A percentile compares a stretch with the other conserved stretches of the same genome.
These are phyloP conservation scores for Lasiosphaeriaceae sp. DNA, from an alignment of 495 filamentous ascomycete genomes.

Conservation along the genomic window DNA sequence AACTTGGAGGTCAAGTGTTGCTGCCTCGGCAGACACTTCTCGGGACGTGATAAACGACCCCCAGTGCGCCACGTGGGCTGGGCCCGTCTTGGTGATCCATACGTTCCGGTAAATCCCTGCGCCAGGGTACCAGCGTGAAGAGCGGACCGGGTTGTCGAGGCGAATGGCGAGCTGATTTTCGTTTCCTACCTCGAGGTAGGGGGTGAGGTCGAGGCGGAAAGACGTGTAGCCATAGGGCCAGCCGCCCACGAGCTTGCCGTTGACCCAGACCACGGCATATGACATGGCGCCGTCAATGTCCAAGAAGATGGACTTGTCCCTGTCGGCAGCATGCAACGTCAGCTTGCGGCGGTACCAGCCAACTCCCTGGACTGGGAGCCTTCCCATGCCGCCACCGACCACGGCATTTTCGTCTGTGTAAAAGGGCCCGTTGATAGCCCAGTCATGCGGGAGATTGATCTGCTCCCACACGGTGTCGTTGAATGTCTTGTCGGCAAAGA, in stretches of 20 bases:
- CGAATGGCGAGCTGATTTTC: slow-evolving; percentile 25
- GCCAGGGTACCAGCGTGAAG: slow-evolving; percentile 50
- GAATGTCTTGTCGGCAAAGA: no score
- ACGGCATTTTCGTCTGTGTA: slow-evolving; percentile 28
- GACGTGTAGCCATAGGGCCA: slow-evolving; percentile 48
- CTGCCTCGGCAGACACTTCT: slow-evolving; percentile 31
- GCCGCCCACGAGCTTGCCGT: slow-evolving; percentile 43
- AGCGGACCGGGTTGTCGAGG: slow-evolving; percentile 40
- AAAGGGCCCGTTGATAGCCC: slow-evolving; percentile 46
- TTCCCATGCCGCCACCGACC: slow-evolving; percentile 53
- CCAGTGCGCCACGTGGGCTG: slow-evolving; percentile 39
- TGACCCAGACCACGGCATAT: slow-evolving; percentile 44
- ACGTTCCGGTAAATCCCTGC: slow-evolving; percentile 49
- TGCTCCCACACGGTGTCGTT: slow-evolving; percentile 9
- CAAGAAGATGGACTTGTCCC: slow-evolving; percentile 35
- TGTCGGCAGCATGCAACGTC: slow-evolving; percentile 21
- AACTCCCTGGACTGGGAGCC: slow-evolving; percentile 47
- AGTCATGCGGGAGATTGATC: slow-evolving; percentile 35
- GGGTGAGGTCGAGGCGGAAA: slow-evolving; percentile 45
- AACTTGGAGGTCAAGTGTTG: slow-evolving; percentile 10
- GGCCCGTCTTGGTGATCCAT: slow-evolving; percentile 42
- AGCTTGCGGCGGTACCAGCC: slow-evolving; percentile 46
- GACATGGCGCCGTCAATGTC: slow-evolving; percentile 49
- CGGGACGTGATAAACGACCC: slow-evolving; percentile 43
- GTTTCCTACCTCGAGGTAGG: slow-evolving; percentile 33